Evolutionary conservation across 2,329 filamentous ascomycete species (phyloP).

Genomic region (Colletotrichum destructivum): DNA sequence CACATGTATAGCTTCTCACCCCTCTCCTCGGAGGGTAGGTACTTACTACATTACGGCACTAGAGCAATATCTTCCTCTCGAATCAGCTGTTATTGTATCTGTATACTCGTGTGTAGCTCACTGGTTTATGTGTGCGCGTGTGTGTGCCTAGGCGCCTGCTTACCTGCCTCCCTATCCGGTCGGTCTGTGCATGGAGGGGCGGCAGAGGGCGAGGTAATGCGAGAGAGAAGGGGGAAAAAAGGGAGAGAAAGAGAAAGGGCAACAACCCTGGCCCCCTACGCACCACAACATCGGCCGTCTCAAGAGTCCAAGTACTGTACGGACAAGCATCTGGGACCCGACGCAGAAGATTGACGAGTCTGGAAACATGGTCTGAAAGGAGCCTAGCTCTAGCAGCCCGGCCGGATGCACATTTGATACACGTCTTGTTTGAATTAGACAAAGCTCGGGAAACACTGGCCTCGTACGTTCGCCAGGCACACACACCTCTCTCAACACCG

Average conservation of each 20-base stretch:
- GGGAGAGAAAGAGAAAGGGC: slow-evolving; percentile 14
- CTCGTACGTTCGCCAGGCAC: not conserved
- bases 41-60: not conserved
- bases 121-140: not conserved
- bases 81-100: not conserved
- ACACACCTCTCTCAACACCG: not conserved
- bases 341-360: no score
- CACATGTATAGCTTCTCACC: not conserved
- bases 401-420: slow-evolving; percentile 29
- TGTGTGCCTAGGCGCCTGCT: not conserved
- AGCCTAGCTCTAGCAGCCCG: not conserved
- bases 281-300: slow-evolving; percentile 29
- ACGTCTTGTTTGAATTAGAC: slow-evolving; percentile 30
- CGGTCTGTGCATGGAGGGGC: slow-evolving; percentile 22
- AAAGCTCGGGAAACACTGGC: slow-evolving; percentile 18
- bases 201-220: slow-evolving; percentile 22
- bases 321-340: no score
- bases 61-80: slow-evolving; percentile 7
- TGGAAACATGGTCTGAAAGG: not conserved
- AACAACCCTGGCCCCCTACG: slow-evolving; percentile 36
- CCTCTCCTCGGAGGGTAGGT: not conserved
- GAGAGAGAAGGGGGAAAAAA: not conserved
- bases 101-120: no score
- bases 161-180: no score
- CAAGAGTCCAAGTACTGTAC: not conserved